Evolutionary conservation across 805 yeast genomes (phyloP).

Genomic region (Metschnikowia orientalis): DNA sequence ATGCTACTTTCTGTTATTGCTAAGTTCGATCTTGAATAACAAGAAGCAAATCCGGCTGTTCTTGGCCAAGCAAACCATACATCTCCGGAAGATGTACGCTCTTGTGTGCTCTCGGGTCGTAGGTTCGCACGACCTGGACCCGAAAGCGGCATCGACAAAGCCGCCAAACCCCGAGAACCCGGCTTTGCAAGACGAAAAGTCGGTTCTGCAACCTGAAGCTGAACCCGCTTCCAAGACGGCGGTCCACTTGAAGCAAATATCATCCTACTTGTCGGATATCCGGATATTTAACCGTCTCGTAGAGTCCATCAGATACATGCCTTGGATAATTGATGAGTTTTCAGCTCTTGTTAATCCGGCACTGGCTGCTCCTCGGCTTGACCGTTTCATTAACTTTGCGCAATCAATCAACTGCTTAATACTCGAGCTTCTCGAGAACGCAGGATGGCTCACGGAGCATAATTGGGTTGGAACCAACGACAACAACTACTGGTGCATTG

Average conservation of each 20-base stretch:
- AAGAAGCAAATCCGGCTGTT: slow-evolving; percentile 30
- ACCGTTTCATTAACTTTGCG: slow-evolving; percentile 32
- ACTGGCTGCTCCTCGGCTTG: slow-evolving; percentile 23
- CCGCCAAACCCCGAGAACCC: neutral
- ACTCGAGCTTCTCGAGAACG: slow-evolving; percentile 39
- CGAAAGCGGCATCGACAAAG: neutral
- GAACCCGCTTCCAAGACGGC: slow-evolving; percentile 23
- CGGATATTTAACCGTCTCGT: slow-evolving; percentile 41
- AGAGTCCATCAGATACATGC: slow-evolving; percentile 40
- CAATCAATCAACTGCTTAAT: slow-evolving; percentile 40
- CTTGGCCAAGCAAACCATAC: slow-evolving; percentile 24
- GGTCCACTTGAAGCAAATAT: slow-evolving; percentile 31
- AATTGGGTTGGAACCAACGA: slow-evolving; percentile 41
- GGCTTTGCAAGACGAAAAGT: neutral
- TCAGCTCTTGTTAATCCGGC: slow-evolving; percentile 25
- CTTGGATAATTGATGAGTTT: slow-evolving; percentile 42
- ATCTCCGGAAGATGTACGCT: slow-evolving; percentile 17
- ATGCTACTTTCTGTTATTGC: slow-evolving; percentile 38
- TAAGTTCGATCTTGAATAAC: slow-evolving; percentile 35
- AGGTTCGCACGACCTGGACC: neutral
- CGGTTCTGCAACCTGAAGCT: neutral
- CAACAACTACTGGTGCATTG: slow-evolving; percentile 39
- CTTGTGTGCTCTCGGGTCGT: neutral
- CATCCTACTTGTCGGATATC: slow-evolving; percentile 36
- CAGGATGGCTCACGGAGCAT: slow-evolving; percentile 45